Evolutionary conservation across 2,329 filamentous ascomycete species (phyloP), one percentile per base, ranked within the genome.

Genomic region (Chaetothyriales sp.): DNA sequence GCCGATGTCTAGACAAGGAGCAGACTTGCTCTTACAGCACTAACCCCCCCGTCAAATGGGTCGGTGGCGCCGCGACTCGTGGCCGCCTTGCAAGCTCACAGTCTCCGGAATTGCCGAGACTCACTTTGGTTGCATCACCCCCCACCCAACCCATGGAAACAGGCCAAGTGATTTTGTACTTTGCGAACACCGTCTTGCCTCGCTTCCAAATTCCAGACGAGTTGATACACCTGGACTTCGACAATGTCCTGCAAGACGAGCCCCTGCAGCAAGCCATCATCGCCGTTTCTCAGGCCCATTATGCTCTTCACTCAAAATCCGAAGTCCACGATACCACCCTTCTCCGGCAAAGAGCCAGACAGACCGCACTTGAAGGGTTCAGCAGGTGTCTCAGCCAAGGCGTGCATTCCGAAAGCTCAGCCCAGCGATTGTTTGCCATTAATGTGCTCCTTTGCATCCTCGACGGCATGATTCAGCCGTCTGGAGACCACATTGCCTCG

Each of bases 361-460:
- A 57, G 43, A 50, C 45, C 51, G 54, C 50, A 47, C 45, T 60
- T 43, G 18, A 53, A 22, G 47, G 54, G 18, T 58, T 61, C 15
- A 51, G 60, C 1, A 53, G 67, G 5, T 60, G 65, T 1, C 63
- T 67, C 6, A 60, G 69, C 51, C 62, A 66, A 1, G 62, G 64
- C 22, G 61, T 59, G 0, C 67, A 64, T 20, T 67, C 66, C 18
- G 56, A 63, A 7, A 55, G 61, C 10, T 56, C 64, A 1, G 63
- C 65, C 8, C 63, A 64, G 0, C 64, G 67, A 2, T 54, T 72
- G 1, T 64, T 73, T 0, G 67, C 72, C 20, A 69, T 69, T 2
- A 71, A 73, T 20, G 61, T 73, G 1, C 56, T 73, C 1, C 65
- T 73, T 0, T 71, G 71, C 53, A 70, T 73, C 6, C 61, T 69